phyloP scores from a whole-genome alignment of 257 asterid genomes.

The Fraxinus quadrangulata region DNA sequence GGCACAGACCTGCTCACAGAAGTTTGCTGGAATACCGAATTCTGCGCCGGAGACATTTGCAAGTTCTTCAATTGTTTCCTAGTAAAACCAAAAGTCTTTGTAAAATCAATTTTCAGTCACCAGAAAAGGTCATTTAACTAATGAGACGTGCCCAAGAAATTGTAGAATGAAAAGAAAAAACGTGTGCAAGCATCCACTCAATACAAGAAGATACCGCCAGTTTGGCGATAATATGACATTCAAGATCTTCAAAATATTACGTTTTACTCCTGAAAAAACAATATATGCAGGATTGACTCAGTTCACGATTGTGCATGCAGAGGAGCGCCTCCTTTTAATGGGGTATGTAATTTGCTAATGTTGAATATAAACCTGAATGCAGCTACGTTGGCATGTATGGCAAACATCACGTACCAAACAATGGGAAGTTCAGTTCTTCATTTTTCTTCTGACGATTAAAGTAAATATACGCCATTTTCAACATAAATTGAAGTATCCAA shows the following conservation, averaged over 20 bases:
- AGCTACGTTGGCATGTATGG: neutral
- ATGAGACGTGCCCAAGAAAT: no score
- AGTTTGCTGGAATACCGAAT: slow-evolving; percentile 41
- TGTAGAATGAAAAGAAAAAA: no score
- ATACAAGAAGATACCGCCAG: no score
- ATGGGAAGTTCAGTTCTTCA: neutral
- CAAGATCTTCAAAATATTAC: no score
- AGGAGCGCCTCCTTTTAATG: neutral
- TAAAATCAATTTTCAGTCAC: neutral
- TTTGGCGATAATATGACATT: no score
- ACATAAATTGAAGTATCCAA: neutral
- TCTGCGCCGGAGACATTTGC: slow-evolving; percentile 35
- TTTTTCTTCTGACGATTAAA: neutral
- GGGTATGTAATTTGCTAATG: neutral
- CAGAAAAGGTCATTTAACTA: no score
- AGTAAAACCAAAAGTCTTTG: slow-evolving; percentile 15
- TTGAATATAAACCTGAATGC: neutral
- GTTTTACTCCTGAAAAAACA: no score
- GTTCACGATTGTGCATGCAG: neutral
- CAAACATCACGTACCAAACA: neutral
- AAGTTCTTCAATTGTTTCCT: slow-evolving; percentile 40
- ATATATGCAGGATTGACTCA: neutral
- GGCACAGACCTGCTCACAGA: slow-evolving; percentile 38
- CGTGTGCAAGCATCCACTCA: no score
- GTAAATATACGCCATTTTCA: neutral